phyloP scores from a whole-genome alignment of 2,329 filamentous ascomycete species.

The Cytospora paraplurivora region DNA sequence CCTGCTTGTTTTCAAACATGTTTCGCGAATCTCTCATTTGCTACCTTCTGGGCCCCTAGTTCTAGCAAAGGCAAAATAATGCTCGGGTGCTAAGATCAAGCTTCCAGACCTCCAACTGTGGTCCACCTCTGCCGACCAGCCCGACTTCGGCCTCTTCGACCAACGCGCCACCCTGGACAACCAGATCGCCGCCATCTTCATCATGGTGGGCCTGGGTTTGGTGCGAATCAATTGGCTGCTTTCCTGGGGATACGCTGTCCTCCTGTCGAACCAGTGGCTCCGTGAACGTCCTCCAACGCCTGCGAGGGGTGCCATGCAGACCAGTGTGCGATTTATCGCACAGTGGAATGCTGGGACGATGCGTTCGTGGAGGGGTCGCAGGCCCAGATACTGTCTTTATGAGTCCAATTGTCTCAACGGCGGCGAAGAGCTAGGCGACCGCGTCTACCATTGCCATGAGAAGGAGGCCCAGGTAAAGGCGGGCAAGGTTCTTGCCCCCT shows the following conservation, averaged over 20 bases:
- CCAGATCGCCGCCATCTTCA: background rate
- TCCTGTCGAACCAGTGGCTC: background rate
- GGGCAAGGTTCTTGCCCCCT: background rate
- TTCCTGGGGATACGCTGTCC: conserved; percentile 3
- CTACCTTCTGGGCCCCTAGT: too few relatives aligned
- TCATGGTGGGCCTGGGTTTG: background rate
- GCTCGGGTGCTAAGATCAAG: background rate
- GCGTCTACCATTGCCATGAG: conserved; percentile 15
- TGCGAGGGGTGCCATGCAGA: conserved; percentile 2
- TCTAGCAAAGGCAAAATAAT: background rate
- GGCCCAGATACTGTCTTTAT: conserved; percentile 3
- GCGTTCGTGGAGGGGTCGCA: background rate
- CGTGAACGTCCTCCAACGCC: background rate
- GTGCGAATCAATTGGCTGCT: conserved; percentile 1
- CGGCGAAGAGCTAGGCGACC: conserved; percentile 6
- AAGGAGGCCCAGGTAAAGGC: background rate
- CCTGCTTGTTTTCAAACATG: too few relatives aligned
- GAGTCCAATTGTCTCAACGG: background rate
- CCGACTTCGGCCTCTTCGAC: background rate
- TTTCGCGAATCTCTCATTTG: too few relatives aligned
- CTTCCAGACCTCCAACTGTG: background rate
- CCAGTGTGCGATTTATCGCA: background rate
- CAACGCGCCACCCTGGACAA: background rate
- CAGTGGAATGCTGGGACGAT: background rate
- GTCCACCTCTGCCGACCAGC: background rate